Evolutionary conservation across 345 rosid species (phyloP).

Genomic region (Citrus cavaleriei): DNA sequence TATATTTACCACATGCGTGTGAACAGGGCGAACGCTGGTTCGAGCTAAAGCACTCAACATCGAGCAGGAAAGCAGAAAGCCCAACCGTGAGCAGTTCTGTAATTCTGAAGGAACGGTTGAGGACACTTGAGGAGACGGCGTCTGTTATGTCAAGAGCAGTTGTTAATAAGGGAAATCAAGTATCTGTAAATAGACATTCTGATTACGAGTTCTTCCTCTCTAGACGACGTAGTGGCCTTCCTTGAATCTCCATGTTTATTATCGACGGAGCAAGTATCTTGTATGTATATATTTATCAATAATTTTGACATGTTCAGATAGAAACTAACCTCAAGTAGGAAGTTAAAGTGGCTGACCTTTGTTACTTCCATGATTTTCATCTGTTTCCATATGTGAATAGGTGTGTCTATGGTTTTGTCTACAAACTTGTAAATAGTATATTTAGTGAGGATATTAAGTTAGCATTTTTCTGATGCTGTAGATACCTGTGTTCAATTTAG

Average conservation of each 20-base stretch:
- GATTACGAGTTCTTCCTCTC: slow-evolving; percentile 53
- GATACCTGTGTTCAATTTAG: neutral
- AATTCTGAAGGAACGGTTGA: slow-evolving; percentile 45
- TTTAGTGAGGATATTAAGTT: neutral
- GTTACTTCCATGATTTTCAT: neutral
- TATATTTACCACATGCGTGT: neutral
- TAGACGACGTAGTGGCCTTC: slow-evolving; percentile 21
- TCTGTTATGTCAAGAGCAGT: slow-evolving; percentile 47
- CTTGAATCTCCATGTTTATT: neutral
- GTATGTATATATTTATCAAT: neutral
- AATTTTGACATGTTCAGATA: slow-evolving; percentile 1
- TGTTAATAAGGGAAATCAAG: slow-evolving; percentile 33
- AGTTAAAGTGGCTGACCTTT: neutral
- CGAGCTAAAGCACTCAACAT: slow-evolving; percentile 26
- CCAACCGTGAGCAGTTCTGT: slow-evolving; percentile 21
- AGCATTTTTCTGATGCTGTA: neutral
- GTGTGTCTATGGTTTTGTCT: neutral
- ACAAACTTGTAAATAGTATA: neutral
- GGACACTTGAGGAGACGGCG: slow-evolving; percentile 48
- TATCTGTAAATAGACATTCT: slow-evolving; percentile 40
- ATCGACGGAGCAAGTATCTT: neutral
- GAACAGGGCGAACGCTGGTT: slow-evolving; percentile 62
- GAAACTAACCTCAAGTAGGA: slow-evolving; percentile 4
- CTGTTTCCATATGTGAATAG: neutral
- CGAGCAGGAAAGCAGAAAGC: slow-evolving; percentile 14